Base-by-base conservation (phyloP, 2,329 filamentous ascomycete species). In the Colletotrichum gigasporum region DNA sequence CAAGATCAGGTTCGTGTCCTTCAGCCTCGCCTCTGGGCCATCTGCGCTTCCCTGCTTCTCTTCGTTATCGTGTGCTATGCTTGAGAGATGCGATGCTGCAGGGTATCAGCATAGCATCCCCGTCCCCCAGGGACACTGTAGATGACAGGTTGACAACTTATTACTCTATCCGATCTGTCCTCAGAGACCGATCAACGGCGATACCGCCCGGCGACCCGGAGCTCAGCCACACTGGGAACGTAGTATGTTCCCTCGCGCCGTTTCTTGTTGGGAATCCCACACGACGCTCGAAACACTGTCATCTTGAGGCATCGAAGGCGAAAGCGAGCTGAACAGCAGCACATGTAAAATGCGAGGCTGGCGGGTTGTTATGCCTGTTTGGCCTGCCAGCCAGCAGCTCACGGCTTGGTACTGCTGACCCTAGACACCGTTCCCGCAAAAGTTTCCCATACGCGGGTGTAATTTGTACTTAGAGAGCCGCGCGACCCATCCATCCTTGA, bases 181-280 rank as follows among this genome's bases (percentile, higher is more conserved):
- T 37, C 22, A 18, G 28, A 26, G 7, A 48, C 48, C 62, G 62
- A 65, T 61, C 41, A 62, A 65, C 50, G 62, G 56, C 55, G 62
- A 65, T 42, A 61, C 56, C 62, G 56, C 34, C 57, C 56, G 42
- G 59, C 51, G 58, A 28, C 26, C 58, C 59, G 45, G 37, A 57
- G 63, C 63, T 63, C 63, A 65, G 63, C 63, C 63, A 63, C 59
- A 47, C 51, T 65, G 42, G 26, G 45, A 50, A 63, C 50, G 58
- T 53, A 63, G 52, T 44, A 16, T 48, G 34, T 45, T 32, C 41
- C 34, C 30, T 59, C 42, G 22, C 45, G 52, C 37, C 35, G 51
- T 44, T 45, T 57, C 52, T 53, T 51, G 30, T 58, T 41, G 44
- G 44, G 26, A 35, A 60, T 42, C 24, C 30, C 42, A 45, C 18